Percentiles rank a stretch among this genome's conserved stretches.
phyloP scores from a whole-genome alignment of 768 basidiomycete genomes.

The Leccinum broughii region DNA sequence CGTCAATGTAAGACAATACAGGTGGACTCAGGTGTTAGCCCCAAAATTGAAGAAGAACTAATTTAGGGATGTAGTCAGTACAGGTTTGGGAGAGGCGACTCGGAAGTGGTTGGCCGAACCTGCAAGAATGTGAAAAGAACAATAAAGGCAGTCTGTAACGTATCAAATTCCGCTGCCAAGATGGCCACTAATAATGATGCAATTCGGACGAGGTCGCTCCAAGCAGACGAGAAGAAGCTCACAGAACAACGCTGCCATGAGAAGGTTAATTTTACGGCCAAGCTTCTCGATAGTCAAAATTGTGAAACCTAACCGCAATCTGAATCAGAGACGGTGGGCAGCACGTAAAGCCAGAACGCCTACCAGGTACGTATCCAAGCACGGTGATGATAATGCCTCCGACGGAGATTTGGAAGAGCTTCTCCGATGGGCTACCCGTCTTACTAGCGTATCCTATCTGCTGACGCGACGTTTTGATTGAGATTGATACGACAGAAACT shows the following conservation, averaged over 20 bases:
- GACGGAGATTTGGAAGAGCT: slow-evolving; percentile 64
- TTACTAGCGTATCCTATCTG: slow-evolving; percentile 67
- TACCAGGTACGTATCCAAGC: slow-evolving; percentile 76
- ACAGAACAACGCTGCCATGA: slow-evolving; percentile 67
- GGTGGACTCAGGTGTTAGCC: slow-evolving; percentile 54
- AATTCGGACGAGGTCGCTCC: background rate
- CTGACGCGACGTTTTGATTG: slow-evolving; percentile 73
- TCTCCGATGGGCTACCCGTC: slow-evolving; percentile 55
- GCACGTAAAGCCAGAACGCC: slow-evolving; percentile 1
- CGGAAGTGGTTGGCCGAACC: slow-evolving; percentile 25
- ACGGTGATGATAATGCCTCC: slow-evolving; percentile 73
- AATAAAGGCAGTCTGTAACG: slow-evolving; percentile 59
- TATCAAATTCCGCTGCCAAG: slow-evolving; percentile 63
- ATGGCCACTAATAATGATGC: slow-evolving; percentile 51
- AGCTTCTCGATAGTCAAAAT: slow-evolving; percentile 70
- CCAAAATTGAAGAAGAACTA: slow-evolving; percentile 85
- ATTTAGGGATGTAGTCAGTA: background rate
- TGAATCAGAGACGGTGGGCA: background rate
- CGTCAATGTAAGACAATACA: background rate
- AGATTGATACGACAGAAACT: slow-evolving; percentile 77
- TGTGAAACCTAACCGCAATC: slow-evolving; percentile 46
- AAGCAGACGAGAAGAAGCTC: slow-evolving; percentile 14
- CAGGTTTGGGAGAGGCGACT: background rate
- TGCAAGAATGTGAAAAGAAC: slow-evolving; percentile 73
- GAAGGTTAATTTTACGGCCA: slow-evolving; percentile 73